A percentile compares a stretch with the other conserved stretches of the same genome.
Conservation (phyloP, 2,329 filamentous ascomycete species). For the Dendrostoma leiphaemia region DNA sequence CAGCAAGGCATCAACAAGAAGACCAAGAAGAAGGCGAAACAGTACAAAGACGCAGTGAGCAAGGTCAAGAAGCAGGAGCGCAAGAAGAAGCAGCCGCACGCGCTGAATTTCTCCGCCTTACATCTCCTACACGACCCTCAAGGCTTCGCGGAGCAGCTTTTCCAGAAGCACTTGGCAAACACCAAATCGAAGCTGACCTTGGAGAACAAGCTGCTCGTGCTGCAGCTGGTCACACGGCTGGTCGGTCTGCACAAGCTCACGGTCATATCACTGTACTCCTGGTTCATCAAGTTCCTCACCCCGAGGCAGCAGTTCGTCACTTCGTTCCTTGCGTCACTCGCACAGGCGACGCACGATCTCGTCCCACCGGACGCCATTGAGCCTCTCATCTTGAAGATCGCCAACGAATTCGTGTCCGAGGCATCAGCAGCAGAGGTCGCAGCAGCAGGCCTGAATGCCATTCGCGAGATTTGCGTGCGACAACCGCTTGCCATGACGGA, state of each 20-base stretch:
- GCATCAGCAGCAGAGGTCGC: slow-evolving; percentile 88
- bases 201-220: slow-evolving; percentile 83
- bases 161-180: slow-evolving; percentile 87
- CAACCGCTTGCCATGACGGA: slow-evolving; percentile 97
- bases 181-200: slow-evolving; percentile 80
- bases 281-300: slow-evolving; percentile 90
- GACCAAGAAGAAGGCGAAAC: slow-evolving; percentile 79
- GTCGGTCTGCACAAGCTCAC: slow-evolving; percentile 92
- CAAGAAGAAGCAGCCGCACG: slow-evolving; percentile 84
- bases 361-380: slow-evolving; percentile 92
- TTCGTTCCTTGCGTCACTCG: slow-evolving; percentile 86
- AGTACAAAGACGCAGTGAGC: slow-evolving; percentile 76
- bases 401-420: slow-evolving; percentile 97
- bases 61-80: slow-evolving; percentile 79
- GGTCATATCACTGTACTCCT: slow-evolving; percentile 88
- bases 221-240: slow-evolving; percentile 87
- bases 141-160: slow-evolving; percentile 85
- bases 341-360: slow-evolving; percentile 85
- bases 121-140: slow-evolving; percentile 94
- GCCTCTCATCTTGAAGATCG: slow-evolving; percentile 89
- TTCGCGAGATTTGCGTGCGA: slow-evolving; percentile 87
- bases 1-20: slow-evolving; percentile 95
- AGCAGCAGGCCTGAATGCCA: slow-evolving; percentile 88
- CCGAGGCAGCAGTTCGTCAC: slow-evolving; percentile 88
- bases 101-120: slow-evolving; percentile 92